Conservation (phyloP, 768 basidiomycete species). For the Cytidiella melzeri region DNA sequence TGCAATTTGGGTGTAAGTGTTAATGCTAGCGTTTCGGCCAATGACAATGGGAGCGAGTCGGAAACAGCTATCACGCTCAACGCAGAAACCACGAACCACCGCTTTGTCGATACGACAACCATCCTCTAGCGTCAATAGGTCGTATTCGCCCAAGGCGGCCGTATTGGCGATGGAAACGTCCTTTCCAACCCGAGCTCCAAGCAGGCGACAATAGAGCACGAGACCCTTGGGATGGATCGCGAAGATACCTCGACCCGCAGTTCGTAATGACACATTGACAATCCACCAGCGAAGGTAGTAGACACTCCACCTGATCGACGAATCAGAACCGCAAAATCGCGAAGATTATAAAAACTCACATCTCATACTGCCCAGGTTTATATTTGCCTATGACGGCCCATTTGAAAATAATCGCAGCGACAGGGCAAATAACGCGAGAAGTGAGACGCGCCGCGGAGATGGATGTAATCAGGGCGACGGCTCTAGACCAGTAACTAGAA, state of each 20-base stretch:
- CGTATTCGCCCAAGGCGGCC: conserved; percentile 38
- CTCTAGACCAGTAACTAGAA: conserved; percentile 29
- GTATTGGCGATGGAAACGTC: conserved; percentile 34
- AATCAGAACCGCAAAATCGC: background rate
- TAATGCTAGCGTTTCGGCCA: conserved; percentile 33
- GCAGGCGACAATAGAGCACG: conserved; percentile 38
- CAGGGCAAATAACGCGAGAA: conserved; percentile 32
- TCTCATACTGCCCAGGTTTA: conserved; percentile 18
- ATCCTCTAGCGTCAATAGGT: conserved; percentile 38
- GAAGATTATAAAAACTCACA: conserved; percentile 17
- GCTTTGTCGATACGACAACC: conserved; percentile 38
- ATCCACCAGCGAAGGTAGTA: conserved; percentile 42
- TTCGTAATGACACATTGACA: conserved; percentile 33
- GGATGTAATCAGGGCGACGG: conserved; percentile 29
- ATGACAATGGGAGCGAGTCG: conserved; percentile 34
- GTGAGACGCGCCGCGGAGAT: conserved; percentile 31
- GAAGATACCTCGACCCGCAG: conserved; percentile 39
- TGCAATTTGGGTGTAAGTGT: conserved; percentile 38
- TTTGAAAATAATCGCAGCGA: conserved; percentile 37
- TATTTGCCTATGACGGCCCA: conserved; percentile 42
- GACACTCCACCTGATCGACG: conserved; percentile 19
- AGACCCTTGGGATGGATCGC: conserved; percentile 31
- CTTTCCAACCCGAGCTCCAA: conserved; percentile 38
- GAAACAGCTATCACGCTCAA: conserved; percentile 40
- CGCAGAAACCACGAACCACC: conserved; percentile 37